Conservation (phyloP, 1,284 basidiomycete genomes). For the Fomes fomentarius region DNA sequence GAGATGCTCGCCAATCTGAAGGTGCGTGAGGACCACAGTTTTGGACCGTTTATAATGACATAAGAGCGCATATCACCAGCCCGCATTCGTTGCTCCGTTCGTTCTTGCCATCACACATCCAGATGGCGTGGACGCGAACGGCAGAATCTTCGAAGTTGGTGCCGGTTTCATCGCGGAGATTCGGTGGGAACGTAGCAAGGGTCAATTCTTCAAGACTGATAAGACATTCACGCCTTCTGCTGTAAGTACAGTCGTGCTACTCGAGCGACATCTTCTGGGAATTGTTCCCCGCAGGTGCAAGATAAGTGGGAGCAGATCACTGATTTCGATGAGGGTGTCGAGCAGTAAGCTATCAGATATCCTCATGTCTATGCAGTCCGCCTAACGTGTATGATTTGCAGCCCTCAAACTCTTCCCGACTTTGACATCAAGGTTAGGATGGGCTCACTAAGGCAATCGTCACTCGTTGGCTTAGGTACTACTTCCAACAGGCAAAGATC, state of each 20-base stretch:
- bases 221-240: conserved; percentile 93
- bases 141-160: conserved; percentile 92
- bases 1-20: conserved; percentile 93
- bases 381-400: conserved; percentile 30
- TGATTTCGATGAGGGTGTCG: conserved; percentile 74
- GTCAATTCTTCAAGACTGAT: conserved; percentile 90
- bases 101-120: conserved; percentile 81
- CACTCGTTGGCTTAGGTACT: not conserved
- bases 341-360: conserved; percentile 58
- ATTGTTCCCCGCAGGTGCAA: conserved; percentile 58
- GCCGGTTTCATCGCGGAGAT: conserved; percentile 94
- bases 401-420: conserved; percentile 74
- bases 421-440: conserved; percentile 62
- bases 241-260: conserved; percentile 45
- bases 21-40: conserved; percentile 39
- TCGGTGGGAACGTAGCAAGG: conserved; percentile 92
- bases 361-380: not conserved
- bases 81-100: conserved; percentile 93
- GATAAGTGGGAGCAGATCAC: conserved; percentile 81
- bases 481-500: conserved; percentile 57
- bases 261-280: not conserved
- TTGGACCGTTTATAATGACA: not conserved
- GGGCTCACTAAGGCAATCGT: not conserved
- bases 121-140: conserved; percentile 82
- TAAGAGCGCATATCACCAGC: conserved; percentile 52